Conservation (phyloP, 2,329 filamentous ascomycete genomes). For the Rhynchosporium agropyri region DNA sequence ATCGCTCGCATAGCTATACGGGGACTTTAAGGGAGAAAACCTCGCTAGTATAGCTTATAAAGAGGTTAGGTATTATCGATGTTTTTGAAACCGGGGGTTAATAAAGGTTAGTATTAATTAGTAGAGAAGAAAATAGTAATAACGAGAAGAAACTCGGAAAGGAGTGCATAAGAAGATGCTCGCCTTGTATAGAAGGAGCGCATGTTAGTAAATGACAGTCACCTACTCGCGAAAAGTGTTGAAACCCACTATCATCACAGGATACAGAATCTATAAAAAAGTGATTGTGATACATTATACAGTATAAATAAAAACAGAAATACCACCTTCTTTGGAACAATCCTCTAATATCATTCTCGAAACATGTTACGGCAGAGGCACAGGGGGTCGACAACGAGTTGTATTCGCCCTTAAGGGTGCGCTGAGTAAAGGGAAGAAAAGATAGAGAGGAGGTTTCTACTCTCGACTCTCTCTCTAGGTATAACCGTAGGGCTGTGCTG, state of each 20-base stretch:
- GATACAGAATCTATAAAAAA: too few species aligned
- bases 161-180: too few species aligned
- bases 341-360: too few species aligned
- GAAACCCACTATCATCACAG: too few species aligned
- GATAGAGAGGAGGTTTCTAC: too few species aligned
- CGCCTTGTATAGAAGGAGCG: slow-evolving; percentile 3
- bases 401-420: too few species aligned
- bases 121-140: neutral
- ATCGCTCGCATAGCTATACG: neutral
- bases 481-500: too few species aligned
- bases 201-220: slow-evolving; percentile 12
- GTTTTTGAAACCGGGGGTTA: neutral
- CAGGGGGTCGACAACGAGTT: too few species aligned
- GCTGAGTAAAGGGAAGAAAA: too few species aligned
- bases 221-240: neutral
- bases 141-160: neutral
- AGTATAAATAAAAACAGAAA: neutral
- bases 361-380: too few species aligned
- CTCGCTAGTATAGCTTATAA: slow-evolving; percentile 4
- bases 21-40: slow-evolving; percentile 4
- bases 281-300: too few species aligned
- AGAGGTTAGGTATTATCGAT: slow-evolving; percentile 1
- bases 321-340: neutral
- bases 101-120: neutral
- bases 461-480: too few species aligned